Conservation (phyloP, 768 basidiomycete species). For the Paxillus ammoniavirescens region DNA sequence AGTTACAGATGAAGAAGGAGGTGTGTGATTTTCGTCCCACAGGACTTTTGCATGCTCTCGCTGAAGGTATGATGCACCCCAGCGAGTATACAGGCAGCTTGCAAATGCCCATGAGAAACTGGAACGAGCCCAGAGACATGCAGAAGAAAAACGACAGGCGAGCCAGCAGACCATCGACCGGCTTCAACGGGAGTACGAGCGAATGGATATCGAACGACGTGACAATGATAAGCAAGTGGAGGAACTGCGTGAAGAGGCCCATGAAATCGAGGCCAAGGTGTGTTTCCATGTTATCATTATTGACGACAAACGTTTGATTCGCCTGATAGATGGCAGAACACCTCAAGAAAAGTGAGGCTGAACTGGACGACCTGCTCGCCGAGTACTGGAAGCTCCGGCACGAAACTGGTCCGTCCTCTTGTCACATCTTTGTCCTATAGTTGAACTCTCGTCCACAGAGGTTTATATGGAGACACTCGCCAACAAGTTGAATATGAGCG, state of each 20-base stretch:
- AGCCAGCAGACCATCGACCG: conserved; percentile 73
- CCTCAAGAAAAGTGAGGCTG: conserved; percentile 67
- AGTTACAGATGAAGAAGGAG: conserved; percentile 66
- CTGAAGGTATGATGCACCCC: neutral
- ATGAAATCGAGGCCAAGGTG: conserved; percentile 67
- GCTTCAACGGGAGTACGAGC: conserved; percentile 74
- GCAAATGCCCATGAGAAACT: conserved; percentile 82
- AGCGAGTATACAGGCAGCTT: conserved; percentile 83
- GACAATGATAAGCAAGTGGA: conserved; percentile 81
- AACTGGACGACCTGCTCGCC: conserved; percentile 75
- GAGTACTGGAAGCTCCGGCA: conserved; percentile 85
- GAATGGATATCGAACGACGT: conserved; percentile 71
- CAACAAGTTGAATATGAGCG: conserved; percentile 70
- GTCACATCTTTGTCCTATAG: neutral
- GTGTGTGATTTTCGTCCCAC: conserved; percentile 34
- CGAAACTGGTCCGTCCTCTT: conserved; percentile 55
- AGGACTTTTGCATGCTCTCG: neutral
- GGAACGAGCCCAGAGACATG: conserved; percentile 72
- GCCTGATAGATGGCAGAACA: conserved; percentile 70
- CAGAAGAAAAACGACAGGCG: conserved; percentile 75
- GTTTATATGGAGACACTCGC: conserved; percentile 86
- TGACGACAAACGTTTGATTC: neutral
- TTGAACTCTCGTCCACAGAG: conserved; percentile 41
- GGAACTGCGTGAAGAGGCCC: conserved; percentile 69
- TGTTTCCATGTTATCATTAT: neutral